Evolutionary conservation across 345 rosid genomes (phyloP).

Genomic region (Gossypium thurberi): DNA sequence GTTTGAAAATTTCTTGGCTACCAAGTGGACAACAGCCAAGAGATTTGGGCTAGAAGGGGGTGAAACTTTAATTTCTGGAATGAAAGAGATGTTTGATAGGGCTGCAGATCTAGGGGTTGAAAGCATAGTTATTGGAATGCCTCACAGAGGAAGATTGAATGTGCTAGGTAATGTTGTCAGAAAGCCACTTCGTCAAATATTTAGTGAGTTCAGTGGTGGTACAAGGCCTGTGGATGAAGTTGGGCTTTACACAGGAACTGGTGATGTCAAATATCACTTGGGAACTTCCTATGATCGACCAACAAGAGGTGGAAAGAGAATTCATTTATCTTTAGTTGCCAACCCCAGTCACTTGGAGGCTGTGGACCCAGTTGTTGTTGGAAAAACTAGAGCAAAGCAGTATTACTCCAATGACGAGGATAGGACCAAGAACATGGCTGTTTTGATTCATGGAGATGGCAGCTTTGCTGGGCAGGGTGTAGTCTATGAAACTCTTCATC

Average conservation of each 20-base stretch:
- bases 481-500: slow-evolving; percentile 78
- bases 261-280: slow-evolving; percentile 80
- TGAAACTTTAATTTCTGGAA: background rate
- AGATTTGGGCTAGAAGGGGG: background rate
- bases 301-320: slow-evolving; percentile 79
- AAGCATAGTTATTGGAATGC: slow-evolving; percentile 24
- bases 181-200: slow-evolving; percentile 73
- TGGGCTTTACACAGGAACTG: slow-evolving; percentile 77
- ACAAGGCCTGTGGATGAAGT: slow-evolving; percentile 78
- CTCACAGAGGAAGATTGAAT: slow-evolving; percentile 74
- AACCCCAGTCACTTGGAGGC: slow-evolving; percentile 92
- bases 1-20: slow-evolving; percentile 30
- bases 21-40: background rate
- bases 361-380: slow-evolving; percentile 78
- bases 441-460: slow-evolving; percentile 85
- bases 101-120: background rate
- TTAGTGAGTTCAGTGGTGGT: slow-evolving; percentile 76
- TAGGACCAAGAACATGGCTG: slow-evolving; percentile 63
- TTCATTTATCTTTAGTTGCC: slow-evolving; percentile 78
- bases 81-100: background rate
- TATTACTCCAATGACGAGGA: slow-evolving; percentile 60
- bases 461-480: slow-evolving; percentile 93
- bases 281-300: slow-evolving; percentile 89
- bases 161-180: slow-evolving; percentile 78
- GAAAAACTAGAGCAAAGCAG: slow-evolving; percentile 80